Conservation (phyloP, 306 rosid genomes). For the Astragalus glycyphyllos region DNA sequence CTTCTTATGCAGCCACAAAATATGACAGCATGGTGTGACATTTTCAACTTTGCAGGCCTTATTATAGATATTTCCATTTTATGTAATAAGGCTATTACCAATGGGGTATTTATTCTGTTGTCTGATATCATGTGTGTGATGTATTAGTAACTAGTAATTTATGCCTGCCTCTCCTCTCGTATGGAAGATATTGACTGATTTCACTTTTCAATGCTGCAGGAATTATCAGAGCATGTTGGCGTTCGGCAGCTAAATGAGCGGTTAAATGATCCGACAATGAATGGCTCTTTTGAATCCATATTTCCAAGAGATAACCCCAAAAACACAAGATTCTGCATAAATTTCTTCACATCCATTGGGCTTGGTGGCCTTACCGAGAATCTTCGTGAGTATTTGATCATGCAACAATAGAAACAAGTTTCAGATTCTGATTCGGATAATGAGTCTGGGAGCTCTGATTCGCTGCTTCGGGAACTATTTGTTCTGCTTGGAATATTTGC, state of each 20-base stretch:
- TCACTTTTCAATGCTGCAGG: no score
- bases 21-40: not conserved
- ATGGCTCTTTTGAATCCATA: constrained; percentile 72
- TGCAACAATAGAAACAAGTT: no score
- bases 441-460: no score
- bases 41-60: not conserved
- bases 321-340: constrained; percentile 86
- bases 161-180: no score
- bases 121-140: constrained; percentile 4
- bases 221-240: constrained; percentile 84
- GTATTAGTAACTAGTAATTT: not conserved
- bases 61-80: not conserved
- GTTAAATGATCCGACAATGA: constrained; percentile 65
- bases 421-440: no score
- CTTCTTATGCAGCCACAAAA: not conserved
- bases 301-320: constrained; percentile 89
- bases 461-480: no score
- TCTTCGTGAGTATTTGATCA: constrained; percentile 83
- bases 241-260: no score
- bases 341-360: constrained; percentile 94
- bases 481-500: no score
- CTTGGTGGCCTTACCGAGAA: constrained; percentile 79
- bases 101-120: constrained; percentile 1
- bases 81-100: not conserved
- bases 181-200: no score